A percentile compares a stretch with the other conserved stretches of the same genome.
phyloP scores from a whole-genome alignment of 1,284 basidiomycete genomes.

The Anthracocystis panici-leucophaei region DNA sequence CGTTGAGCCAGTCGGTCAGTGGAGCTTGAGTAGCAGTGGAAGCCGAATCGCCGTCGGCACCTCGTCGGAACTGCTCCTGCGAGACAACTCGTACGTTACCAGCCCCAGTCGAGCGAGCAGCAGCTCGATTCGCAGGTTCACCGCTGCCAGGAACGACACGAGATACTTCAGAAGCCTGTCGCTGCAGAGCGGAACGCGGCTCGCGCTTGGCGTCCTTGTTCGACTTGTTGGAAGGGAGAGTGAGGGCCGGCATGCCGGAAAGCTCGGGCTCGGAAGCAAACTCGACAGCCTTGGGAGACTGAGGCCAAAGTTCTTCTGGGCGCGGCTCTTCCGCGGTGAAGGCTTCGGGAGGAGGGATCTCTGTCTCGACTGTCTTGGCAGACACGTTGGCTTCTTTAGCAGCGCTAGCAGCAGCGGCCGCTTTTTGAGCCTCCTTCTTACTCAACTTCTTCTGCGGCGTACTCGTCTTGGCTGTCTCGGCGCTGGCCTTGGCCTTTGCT shows the following conservation, averaged over 20 bases:
- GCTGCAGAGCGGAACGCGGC: constrained; percentile 31
- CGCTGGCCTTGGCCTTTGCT: not conserved
- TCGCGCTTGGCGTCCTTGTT: constrained; percentile 41
- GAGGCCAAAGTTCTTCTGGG: constrained; percentile 62
- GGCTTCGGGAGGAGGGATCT: constrained; percentile 31
- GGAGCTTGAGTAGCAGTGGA: constrained; percentile 31
- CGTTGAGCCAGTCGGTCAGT: constrained; percentile 51
- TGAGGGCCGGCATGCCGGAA: constrained; percentile 37
- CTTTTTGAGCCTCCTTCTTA: constrained; percentile 39
- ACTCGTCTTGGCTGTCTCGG: constrained; percentile 14
- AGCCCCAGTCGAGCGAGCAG: constrained; percentile 34
- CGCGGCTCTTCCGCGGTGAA: constrained; percentile 40
- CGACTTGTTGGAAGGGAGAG: constrained; percentile 21
- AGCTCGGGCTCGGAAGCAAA: constrained; percentile 59
- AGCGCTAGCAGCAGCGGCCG: constrained; percentile 16
- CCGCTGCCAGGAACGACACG: constrained; percentile 22
- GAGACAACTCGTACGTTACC: constrained; percentile 59
- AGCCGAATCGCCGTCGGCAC: constrained; percentile 16
- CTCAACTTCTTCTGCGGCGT: constrained; percentile 28
- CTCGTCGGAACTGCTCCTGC: constrained; percentile 55
- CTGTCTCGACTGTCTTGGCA: constrained; percentile 16
- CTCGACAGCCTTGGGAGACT: constrained; percentile 61
- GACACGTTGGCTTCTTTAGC: constrained; percentile 12
- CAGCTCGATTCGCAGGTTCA: constrained; percentile 27
- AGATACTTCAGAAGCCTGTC: constrained; percentile 20